phyloP scores from a whole-genome alignment of 768 basidiomycete species.

The Porpolomopsis calyptriformis region DNA sequence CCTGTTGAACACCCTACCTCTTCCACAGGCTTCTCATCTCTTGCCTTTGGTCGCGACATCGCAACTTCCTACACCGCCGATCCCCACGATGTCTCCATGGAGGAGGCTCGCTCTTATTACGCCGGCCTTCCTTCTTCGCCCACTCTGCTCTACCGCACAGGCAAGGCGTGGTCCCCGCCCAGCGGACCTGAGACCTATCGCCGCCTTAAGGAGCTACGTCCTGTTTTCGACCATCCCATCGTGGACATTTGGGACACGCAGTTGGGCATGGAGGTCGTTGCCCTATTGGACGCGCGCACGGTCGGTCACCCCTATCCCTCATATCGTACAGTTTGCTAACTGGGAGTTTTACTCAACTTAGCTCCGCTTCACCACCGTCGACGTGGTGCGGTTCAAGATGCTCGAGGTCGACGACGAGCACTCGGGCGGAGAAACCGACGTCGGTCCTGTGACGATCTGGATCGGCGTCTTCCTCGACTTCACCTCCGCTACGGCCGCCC shows the following conservation, averaged over 20 bases:
- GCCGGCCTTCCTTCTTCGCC: conserved; percentile 20
- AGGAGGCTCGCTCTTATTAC: conserved; percentile 20
- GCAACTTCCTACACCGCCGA: conserved; percentile 13
- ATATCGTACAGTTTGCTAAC: conserved; percentile 21
- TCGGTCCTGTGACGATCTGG: conserved; percentile 28
- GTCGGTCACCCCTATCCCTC: conserved; percentile 19
- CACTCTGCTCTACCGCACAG: conserved; percentile 18
- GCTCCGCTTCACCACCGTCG: conserved; percentile 24
- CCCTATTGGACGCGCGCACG: conserved; percentile 17
- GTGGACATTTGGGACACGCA: conserved; percentile 20
- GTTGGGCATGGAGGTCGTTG: conserved; percentile 20
- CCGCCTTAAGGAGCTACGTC: conserved; percentile 21
- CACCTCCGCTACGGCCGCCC: conserved; percentile 21
- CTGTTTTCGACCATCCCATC: conserved; percentile 25
- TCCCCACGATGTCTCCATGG: conserved; percentile 12
- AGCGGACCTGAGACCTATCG: conserved; percentile 13
- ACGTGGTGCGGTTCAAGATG: conserved; percentile 25
- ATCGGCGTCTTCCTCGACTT: conserved; percentile 20
- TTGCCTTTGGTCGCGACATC: conserved; percentile 2
- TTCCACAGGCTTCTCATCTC: conserved; percentile 4
- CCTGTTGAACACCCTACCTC: conserved; percentile 2
- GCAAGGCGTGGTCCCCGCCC: conserved; percentile 19
- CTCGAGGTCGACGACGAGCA: conserved; percentile 12
- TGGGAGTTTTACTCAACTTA: conserved; percentile 19
- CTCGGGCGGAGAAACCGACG: conserved; percentile 12